Evolutionary conservation across 2,329 filamentous ascomycete species (phyloP).

Genomic region (Talaromyces sp.): DNA sequence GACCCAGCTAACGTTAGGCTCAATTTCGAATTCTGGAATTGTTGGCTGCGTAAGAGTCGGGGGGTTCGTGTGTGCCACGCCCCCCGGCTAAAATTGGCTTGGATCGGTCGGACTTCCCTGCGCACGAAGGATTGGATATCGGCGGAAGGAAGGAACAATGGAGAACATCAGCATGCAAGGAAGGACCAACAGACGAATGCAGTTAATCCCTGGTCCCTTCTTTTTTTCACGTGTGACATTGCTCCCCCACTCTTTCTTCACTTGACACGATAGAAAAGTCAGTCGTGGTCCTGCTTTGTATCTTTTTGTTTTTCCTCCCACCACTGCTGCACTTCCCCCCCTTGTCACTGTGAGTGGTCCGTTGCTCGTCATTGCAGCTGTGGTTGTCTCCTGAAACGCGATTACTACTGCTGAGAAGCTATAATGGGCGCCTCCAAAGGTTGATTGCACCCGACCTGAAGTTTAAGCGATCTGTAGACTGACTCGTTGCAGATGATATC

Average conservation of each 20-base stretch:
- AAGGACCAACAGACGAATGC: neutral
- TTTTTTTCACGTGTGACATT: neutral
- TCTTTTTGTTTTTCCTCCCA: neutral
- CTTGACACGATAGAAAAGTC: neutral
- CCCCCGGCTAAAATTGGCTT: neutral
- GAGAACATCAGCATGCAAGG: neutral
- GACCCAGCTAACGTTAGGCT: neutral
- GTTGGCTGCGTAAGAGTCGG: neutral
- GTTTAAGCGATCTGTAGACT: neutral
- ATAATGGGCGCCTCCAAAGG: slow-evolving; percentile 1
- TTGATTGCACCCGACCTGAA: neutral
- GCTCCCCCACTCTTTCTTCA: neutral
- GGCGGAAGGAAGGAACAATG: neutral
- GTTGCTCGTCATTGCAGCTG: neutral
- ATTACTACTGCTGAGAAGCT: neutral
- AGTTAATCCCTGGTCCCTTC: neutral
- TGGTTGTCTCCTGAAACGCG: neutral
- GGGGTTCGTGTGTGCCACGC: neutral
- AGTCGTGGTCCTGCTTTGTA: neutral
- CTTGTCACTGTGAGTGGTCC: neutral
- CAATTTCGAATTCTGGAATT: neutral
- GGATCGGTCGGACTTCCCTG: neutral
- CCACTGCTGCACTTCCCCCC: neutral
- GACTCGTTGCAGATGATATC: slow-evolving; percentile 3
- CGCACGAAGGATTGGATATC: neutral